Evolutionary conservation across 2,329 filamentous ascomycete genomes (phyloP).

Genomic region (Colletotrichum orbiculare): DNA sequence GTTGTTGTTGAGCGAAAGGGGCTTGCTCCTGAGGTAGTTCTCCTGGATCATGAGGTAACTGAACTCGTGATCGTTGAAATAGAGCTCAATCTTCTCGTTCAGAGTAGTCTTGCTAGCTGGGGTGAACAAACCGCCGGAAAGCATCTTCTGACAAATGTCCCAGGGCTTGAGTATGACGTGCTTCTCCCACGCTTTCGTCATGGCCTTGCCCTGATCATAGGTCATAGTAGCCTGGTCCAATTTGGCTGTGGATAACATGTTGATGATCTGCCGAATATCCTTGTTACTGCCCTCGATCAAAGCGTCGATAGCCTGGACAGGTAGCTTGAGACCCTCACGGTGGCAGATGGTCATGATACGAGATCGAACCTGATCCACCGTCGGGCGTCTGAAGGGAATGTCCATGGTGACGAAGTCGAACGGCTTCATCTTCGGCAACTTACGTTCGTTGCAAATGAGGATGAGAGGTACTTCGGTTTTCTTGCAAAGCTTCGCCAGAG

Average conservation of each 20-base stretch:
- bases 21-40: constrained; percentile 91
- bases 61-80: constrained; percentile 99
- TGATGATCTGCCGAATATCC: constrained; percentile 97
- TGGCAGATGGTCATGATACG: constrained; percentile 96
- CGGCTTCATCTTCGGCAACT: constrained; percentile 95
- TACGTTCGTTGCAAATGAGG: constrained; percentile 96
- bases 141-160: constrained; percentile 96
- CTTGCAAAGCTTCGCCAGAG: constrained; percentile 92
- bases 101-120: constrained; percentile 85
- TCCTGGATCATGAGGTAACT: constrained; percentile 98
- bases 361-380: constrained; percentile 89
- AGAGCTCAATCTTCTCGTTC: constrained; percentile 98
- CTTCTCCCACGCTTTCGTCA: constrained; percentile 99
- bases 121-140: constrained; percentile 87
- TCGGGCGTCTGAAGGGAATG: constrained; percentile 87
- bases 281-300: constrained; percentile 95
- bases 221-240: constrained; percentile 84
- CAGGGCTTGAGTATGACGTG: constrained; percentile 96
- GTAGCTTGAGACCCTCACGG: constrained; percentile 88
- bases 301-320: constrained; percentile 85
- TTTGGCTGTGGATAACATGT: constrained; percentile 96
- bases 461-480: constrained; percentile 96
- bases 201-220: constrained; percentile 87
- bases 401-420: constrained; percentile 91
- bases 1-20: constrained; percentile 69